phyloP scores from a whole-genome alignment of 2,329 filamentous ascomycete genomes.

The Pseudogymnoascus sp. region DNA sequence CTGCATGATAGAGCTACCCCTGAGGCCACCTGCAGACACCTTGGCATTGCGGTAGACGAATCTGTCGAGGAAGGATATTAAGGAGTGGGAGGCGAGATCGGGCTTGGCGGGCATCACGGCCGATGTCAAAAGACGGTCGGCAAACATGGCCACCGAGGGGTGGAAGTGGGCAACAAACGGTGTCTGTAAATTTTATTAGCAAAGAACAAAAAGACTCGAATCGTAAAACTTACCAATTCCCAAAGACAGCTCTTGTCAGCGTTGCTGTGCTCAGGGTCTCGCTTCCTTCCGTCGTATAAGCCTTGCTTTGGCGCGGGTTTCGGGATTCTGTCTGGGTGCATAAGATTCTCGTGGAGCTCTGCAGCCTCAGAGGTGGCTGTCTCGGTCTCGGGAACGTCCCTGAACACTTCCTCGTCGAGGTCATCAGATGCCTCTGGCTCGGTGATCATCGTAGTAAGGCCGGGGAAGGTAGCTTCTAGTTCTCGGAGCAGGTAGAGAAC shows the following conservation, averaged over 20 bases:
- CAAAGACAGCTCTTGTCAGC: slow-evolving; percentile 90
- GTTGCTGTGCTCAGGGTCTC: slow-evolving; percentile 85
- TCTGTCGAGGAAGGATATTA: slow-evolving; percentile 93
- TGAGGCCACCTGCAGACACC: slow-evolving; percentile 51
- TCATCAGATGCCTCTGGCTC: slow-evolving; percentile 73
- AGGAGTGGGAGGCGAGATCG: slow-evolving; percentile 79
- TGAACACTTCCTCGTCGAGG: slow-evolving; percentile 49
- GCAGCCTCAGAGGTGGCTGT: slow-evolving; percentile 27
- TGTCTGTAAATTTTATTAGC: slow-evolving; percentile 29
- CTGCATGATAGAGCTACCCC: slow-evolving; percentile 93
- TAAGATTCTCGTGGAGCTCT: slow-evolving; percentile 19
- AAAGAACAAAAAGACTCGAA: neutral
- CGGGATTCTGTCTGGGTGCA: slow-evolving; percentile 10
- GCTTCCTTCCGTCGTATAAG: slow-evolving; percentile 79
- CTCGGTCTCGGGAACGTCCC: slow-evolving; percentile 55
- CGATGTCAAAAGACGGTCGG: slow-evolving; percentile 61
- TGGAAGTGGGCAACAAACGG: slow-evolving; percentile 81
- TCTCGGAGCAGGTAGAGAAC: slow-evolving; percentile 85
- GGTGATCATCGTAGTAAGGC: slow-evolving; percentile 68
- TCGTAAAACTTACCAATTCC: slow-evolving; percentile 61
- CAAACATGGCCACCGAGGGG: slow-evolving; percentile 83
- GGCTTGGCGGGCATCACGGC: slow-evolving; percentile 76
- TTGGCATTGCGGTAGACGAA: slow-evolving; percentile 98
- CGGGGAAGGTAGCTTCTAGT: slow-evolving; percentile 70
- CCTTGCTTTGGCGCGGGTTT: slow-evolving; percentile 23